Percentiles rank a stretch among this genome's conserved stretches.
Evolutionary conservation across 2,329 filamentous ascomycete species (phyloP).

Genomic region (Penicillium sumatraense): DNA sequence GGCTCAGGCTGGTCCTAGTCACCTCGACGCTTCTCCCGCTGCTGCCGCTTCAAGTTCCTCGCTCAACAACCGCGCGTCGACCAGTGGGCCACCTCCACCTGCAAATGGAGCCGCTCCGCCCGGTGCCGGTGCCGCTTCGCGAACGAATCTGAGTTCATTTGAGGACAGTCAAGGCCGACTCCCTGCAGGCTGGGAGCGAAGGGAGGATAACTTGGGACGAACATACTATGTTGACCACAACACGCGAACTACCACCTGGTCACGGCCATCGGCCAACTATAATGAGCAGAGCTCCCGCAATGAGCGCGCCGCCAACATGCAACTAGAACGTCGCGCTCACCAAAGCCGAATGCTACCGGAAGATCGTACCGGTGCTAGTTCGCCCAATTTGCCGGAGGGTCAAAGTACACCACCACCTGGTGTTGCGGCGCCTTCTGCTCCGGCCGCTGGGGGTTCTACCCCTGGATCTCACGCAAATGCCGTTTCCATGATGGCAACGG

Average conservation of each 20-base stretch:
- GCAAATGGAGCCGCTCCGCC: constrained; percentile 46
- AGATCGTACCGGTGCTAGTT: constrained; percentile 91
- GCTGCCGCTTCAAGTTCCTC: constrained; percentile 37
- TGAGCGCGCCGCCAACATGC: constrained; percentile 86
- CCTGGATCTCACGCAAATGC: constrained; percentile 56
- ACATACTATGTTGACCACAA: constrained; percentile 99
- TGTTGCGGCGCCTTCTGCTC: constrained; percentile 27
- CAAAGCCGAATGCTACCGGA: constrained; percentile 95
- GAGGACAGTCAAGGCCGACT: constrained; percentile 94
- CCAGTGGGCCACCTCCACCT: constrained; percentile 42
- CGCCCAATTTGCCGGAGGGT: constrained; percentile 71
- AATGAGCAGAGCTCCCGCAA: constrained; percentile 76
- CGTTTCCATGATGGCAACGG: constrained; percentile 90
- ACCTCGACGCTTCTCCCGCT: constrained; percentile 34
- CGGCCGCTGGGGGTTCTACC: constrained; percentile 40
- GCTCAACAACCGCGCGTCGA: constrained; percentile 39
- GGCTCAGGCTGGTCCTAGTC: constrained; percentile 32
- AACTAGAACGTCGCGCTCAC: constrained; percentile 89
- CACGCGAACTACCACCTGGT: constrained; percentile 95
- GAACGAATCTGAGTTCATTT: constrained; percentile 79
- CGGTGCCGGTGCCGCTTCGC: constrained; percentile 45
- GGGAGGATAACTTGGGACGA: constrained; percentile 90
- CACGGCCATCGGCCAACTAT: constrained; percentile 78
- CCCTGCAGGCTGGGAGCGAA: constrained; percentile 91
- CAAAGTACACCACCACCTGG: constrained; percentile 50